Evolutionary conservation across 148 eudicot species (phyloP).

Genomic region (Limonium bicolor): DNA sequence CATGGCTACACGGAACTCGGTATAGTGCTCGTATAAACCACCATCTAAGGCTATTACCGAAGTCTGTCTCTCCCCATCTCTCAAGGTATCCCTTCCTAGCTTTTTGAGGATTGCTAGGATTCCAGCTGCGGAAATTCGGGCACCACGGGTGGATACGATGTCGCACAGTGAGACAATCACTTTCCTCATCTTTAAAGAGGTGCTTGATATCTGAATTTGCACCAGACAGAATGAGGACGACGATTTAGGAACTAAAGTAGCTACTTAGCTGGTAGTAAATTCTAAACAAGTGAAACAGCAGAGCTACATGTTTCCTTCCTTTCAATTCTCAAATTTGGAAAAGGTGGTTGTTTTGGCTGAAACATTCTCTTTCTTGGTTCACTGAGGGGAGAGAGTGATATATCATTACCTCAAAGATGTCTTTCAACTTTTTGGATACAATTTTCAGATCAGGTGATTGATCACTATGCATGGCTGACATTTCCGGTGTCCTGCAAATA

Average conservation of each 20-base stretch:
- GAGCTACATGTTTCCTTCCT: not conserved
- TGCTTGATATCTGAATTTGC: constrained; percentile 36
- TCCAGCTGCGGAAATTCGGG: constrained; percentile 83
- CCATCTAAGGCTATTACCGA: constrained; percentile 77
- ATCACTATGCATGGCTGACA: constrained; percentile 94
- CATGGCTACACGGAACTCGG: constrained; percentile 56
- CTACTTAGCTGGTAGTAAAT: not conserved
- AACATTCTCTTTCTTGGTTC: no score
- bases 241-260: not conserved
- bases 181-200: constrained; percentile 64
- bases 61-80: constrained; percentile 38
- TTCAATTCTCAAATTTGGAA: no score
- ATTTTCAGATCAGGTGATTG: constrained; percentile 68
- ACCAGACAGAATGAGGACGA: not conserved
- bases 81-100: constrained; percentile 45
- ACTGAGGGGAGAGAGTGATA: no score
- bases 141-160: constrained; percentile 64
- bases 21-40: constrained; percentile 70
- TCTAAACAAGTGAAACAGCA: not conserved
- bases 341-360: no score
- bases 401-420: constrained; percentile 53
- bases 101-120: constrained; percentile 72
- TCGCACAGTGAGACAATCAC: constrained; percentile 52
- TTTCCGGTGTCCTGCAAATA: constrained; percentile 62
- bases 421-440: constrained; percentile 63